Conservation (phyloP, 1,139 yeast species). For the Blastobotrys serpentis region DNA sequence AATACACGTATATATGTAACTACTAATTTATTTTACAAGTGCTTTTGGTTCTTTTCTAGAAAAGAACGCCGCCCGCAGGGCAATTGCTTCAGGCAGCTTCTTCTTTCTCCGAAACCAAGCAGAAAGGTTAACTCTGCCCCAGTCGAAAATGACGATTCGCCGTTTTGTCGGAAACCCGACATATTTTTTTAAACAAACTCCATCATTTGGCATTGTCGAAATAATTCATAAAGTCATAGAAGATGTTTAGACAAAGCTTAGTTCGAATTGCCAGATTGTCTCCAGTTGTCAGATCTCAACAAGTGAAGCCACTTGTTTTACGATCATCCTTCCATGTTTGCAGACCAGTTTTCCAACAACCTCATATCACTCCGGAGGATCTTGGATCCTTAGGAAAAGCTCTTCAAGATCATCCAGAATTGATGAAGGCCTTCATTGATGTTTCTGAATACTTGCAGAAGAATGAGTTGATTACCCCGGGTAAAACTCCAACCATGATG, state of each 20-base stretch:
- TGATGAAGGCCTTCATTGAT: slow-evolving; percentile 15
- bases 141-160: too few relatives aligned
- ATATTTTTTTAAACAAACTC: too few relatives aligned
- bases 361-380: slow-evolving; percentile 4
- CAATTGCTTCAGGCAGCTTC: too few relatives aligned
- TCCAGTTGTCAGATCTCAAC: background rate
- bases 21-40: slow-evolving; percentile 1
- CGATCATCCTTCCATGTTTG: background rate
- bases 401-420: slow-evolving; percentile 12
- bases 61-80: too few relatives aligned
- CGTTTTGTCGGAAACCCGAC: background rate
- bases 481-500: slow-evolving; percentile 16
- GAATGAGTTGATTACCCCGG: slow-evolving; percentile 14
- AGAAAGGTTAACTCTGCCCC: too few relatives aligned
- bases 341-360: background rate
- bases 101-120: too few relatives aligned
- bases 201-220: too few relatives aligned
- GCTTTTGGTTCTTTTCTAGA: too few relatives aligned
- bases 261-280: background rate
- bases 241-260: slow-evolving; percentile 7
- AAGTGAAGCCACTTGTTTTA: background rate
- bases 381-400: slow-evolving; percentile 8
- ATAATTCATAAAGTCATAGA: background rate
- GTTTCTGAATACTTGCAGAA: slow-evolving; percentile 15
- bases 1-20: background rate